Base-by-base conservation (phyloP, 768 basidiomycete genomes). In the Suillus decipiens region DNA sequence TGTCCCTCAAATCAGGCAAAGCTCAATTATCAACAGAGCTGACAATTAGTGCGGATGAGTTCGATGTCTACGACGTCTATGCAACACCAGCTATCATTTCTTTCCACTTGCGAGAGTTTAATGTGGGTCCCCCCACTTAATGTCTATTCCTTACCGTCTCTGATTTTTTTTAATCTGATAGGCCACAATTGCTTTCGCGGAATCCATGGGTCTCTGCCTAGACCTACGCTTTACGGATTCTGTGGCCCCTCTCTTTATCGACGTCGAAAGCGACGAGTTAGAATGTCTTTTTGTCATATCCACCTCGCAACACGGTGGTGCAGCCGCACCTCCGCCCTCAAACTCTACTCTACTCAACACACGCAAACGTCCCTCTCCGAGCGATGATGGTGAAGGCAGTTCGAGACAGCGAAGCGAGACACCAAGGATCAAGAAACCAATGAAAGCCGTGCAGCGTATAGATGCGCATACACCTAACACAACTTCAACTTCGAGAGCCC, bases 51-150 rank as follows among this genome's bases (percentile, higher is more conserved):
- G 84, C 84, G 1, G 89, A 91, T 45, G 93, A 94, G 69, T 95
- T 95, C 66, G 92, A 94, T 59, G 76, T 81, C 8, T 95, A 93
- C 69, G 84, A 90, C 53, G 77, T 93, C 12, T 81, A 80, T 68
- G 76, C 81, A 11, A 76, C 84, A 19, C 89, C 93, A 1, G 83
- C 84, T 37, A 87, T 84, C 4, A 83, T 95, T 59, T 87, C 86
- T 1, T 93, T 94, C 68, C 92, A 93, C 75, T 75, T 95, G 34
- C 86, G 89, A 42, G 93, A 95, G 76, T 93, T 95, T 75, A 92
- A 87, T 63, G 93, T 92, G 81, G 72, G 24, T 36, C 28, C 28
- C 5, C 64, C 64, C 48, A 39, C 53, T 6, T 28, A 22, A 2
- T 24, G 47, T 50, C 36, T 61, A 0, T 55, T 48, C 12, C 60